These are phyloP conservation scores for Chamaecrista fasciculata DNA, from an alignment of 306 rosid genomes.

Conservation along the genomic window DNA sequence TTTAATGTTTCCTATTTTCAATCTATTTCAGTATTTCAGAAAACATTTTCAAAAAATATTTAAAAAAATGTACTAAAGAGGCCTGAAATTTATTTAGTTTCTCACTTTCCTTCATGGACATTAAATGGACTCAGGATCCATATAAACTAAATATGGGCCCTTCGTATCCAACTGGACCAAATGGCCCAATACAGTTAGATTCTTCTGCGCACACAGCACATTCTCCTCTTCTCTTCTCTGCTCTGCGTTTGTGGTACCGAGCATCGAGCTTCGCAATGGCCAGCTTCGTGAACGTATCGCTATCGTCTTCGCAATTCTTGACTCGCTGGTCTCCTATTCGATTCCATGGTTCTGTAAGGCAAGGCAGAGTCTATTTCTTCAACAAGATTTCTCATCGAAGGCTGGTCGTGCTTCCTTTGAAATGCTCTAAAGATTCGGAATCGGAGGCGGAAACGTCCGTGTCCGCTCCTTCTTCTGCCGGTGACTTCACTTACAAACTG, in stretches of 20 bases:
- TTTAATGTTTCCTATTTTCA: no score
- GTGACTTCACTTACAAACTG: conserved; percentile 41
- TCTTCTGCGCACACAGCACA: background rate
- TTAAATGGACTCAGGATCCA: background rate
- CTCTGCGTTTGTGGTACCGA: background rate
- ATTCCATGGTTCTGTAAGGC: background rate
- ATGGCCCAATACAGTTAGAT: background rate
- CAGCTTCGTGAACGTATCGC: conserved; percentile 38
- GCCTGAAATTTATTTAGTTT: no score
- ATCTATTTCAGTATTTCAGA: no score
- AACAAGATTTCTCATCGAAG: conserved; percentile 15
- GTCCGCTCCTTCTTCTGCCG: conserved; percentile 26
- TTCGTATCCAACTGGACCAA: background rate
- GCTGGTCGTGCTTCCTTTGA: conserved; percentile 28
- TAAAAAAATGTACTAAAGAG: no score
- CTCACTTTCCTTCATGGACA: no score
- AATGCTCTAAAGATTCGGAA: conserved; percentile 35
- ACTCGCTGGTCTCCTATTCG: conserved; percentile 28
- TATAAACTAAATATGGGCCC: background rate
- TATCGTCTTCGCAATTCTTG: conserved; percentile 40
- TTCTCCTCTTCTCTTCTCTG: background rate
- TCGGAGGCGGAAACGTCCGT: conserved; percentile 38
- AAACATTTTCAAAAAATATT: no score
- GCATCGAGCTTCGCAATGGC: conserved; percentile 42
- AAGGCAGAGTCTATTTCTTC: conserved; percentile 2